These are phyloP conservation scores for Cochlearia excelsa DNA, from an alignment of 345 rosid species.

Conservation along the genomic window DNA sequence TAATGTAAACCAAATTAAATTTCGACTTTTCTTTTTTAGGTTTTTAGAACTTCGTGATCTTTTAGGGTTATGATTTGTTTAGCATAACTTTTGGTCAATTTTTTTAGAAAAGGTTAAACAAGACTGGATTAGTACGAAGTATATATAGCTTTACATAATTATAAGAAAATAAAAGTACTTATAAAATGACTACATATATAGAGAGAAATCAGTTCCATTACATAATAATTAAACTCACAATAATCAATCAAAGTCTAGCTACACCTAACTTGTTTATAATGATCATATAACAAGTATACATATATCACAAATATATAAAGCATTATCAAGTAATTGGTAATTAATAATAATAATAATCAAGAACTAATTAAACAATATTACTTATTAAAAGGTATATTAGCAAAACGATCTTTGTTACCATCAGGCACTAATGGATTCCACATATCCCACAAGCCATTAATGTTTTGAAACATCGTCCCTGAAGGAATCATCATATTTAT, in stretches of 20 bases:
- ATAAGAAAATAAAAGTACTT: not conserved
- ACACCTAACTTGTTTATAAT: slow-evolving; percentile 8
- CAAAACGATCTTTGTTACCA: slow-evolving; percentile 47
- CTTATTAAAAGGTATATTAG: slow-evolving; percentile 53
- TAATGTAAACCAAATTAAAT: too few relatives aligned
- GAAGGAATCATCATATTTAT: slow-evolving; percentile 47
- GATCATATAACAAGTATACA: slow-evolving; percentile 8
- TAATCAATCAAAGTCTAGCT: slow-evolving; percentile 27
- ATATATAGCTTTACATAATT: too few relatives aligned
- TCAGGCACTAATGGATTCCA: slow-evolving; percentile 79
- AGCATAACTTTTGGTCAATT: too few relatives aligned
- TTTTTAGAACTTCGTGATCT: too few relatives aligned
- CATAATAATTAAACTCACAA: slow-evolving; percentile 13
- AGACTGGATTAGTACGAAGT: too few relatives aligned
- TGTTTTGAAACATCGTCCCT: slow-evolving; percentile 36
- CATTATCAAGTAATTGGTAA: slow-evolving; percentile 4
- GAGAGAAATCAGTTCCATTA: slow-evolving; percentile 23
- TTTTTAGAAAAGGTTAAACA: too few relatives aligned
- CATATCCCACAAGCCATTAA: slow-evolving; percentile 58
- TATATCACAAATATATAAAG: slow-evolving; percentile 6
- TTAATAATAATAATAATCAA: not conserved
- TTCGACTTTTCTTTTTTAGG: too few relatives aligned
- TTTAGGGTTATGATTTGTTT: too few relatives aligned
- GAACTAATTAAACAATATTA: slow-evolving; percentile 26
- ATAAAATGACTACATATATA: slow-evolving; percentile 10